Base-by-base conservation (phyloP, 352 stramenopile genomes). In the Peronospora tabacina region DNA sequence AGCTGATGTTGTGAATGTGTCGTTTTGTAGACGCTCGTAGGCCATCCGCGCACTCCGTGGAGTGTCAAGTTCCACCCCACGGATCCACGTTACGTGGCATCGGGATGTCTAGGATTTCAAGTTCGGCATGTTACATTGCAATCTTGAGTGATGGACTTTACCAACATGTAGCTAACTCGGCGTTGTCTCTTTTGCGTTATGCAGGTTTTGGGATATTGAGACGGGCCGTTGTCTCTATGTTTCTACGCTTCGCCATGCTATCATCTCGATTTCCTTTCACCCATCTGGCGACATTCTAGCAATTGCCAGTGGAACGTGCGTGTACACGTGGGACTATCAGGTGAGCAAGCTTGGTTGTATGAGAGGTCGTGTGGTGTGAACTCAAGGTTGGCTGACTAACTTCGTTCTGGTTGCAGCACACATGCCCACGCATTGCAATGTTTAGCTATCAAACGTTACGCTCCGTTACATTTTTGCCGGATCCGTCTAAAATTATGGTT, bases 11-110 rank as follows among this genome's bases (percentile, higher is more conserved):
- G 16, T 10, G 1, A 20, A 11, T 28, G 33, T 24, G 34, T 19
- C 9, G 11, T n/a, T n/a, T n/a, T 61, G n/a, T 56, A 94, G 80
- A 90, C 82, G 5, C 63, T 95, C 12, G 82, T 90, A 2, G 81
- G 82, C 7, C 85, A 95, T 33, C 82, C 79, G 7, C 79, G 82
- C 39, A 95, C 85, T 22, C 82, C 96, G 1, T 99, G 96, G 96
- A 98, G 95, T 37, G 95, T 98, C 50, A 98, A 98, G 64, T 99
- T 97, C 58, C 96, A 99, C 63, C 95, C 95, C 4, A 93, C 68
- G 10, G 73, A 98, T 55, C 75, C 85, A 11, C 74, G 86, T 15
- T 95, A 98, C 58, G 74, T 99, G 7, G 96, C 95, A 0, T 97
- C 86, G n/a, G 96, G 96, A 3, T 99, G 96, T 66, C 74, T 99